phyloP scores from a whole-genome alignment of 352 stramenopile genomes.

The Phytophthora podocarpi region DNA sequence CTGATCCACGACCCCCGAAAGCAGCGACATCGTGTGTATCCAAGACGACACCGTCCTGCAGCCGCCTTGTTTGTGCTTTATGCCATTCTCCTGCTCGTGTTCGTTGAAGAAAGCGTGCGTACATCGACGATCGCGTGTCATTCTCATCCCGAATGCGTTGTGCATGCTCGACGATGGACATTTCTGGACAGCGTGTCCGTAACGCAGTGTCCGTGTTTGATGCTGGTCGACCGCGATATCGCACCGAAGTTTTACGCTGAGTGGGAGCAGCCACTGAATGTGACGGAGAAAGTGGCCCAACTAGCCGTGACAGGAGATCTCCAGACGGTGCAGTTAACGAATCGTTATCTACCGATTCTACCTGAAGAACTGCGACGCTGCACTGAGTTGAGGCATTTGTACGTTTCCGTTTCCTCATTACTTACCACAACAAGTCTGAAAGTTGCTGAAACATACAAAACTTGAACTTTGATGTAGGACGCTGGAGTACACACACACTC shows the following conservation, averaged over 20 bases:
- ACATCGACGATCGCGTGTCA: slow-evolving; percentile 26
- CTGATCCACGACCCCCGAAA: slow-evolving; percentile 13
- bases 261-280: slow-evolving; percentile 38
- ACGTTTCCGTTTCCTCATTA: too few species aligned
- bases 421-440: too few species aligned
- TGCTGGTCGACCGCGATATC: slow-evolving; percentile 38
- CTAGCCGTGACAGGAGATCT: slow-evolving; percentile 34
- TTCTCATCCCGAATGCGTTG: slow-evolving; percentile 30
- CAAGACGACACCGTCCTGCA: slow-evolving; percentile 19
- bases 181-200: slow-evolving; percentile 6
- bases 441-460: too few species aligned
- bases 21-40: slow-evolving; percentile 7
- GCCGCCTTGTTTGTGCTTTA: slow-evolving; percentile 4
- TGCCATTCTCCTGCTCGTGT: slow-evolving; percentile 19
- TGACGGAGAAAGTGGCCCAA: slow-evolving; percentile 35
- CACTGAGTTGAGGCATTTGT: slow-evolving; percentile 39
- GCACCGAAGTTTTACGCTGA: slow-evolving; percentile 26
- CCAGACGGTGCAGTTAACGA: slow-evolving; percentile 42
- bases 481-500: slow-evolving; percentile 46
- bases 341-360: slow-evolving; percentile 35
- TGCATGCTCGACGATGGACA: slow-evolving; percentile 37
- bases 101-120: slow-evolving; percentile 23
- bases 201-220: slow-evolving; percentile 46
- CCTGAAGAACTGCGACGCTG: slow-evolving; percentile 37
- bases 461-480: slow-evolving; percentile 29